These are phyloP conservation scores for Coniophora puteana DNA, from an alignment of 1,284 basidiomycete species.

Conservation along the genomic window DNA sequence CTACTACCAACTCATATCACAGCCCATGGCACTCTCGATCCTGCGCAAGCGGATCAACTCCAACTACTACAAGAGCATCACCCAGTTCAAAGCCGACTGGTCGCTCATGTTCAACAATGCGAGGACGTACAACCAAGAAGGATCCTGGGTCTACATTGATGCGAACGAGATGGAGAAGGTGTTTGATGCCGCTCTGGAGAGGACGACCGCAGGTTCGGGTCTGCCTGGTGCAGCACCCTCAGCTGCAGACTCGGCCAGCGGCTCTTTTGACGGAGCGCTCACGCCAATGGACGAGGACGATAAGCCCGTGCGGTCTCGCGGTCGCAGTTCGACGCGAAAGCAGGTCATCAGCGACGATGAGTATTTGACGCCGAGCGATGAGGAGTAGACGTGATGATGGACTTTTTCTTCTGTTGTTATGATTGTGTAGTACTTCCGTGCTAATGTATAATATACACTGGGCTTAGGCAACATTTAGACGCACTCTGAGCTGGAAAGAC, in stretches of 20 bases:
- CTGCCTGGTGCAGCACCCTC: conserved; percentile 64
- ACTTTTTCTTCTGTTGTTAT: conserved; percentile 1
- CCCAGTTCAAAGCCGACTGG: conserved; percentile 79
- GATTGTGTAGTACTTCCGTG: neutral
- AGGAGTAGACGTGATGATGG: conserved; percentile 34
- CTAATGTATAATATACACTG: no score
- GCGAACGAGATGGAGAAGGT: conserved; percentile 90
- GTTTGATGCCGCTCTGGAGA: conserved; percentile 65
- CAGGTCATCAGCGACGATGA: conserved; percentile 78
- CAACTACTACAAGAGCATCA: conserved; percentile 74
- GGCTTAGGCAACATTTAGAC: no score
- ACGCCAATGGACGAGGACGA: conserved; percentile 79
- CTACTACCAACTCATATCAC: conserved; percentile 77
- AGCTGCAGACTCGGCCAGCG: conserved; percentile 38
- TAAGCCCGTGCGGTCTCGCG: conserved; percentile 46
- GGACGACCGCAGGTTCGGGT: conserved; percentile 57
- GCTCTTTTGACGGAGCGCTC: conserved; percentile 61
- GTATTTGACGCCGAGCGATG: conserved; percentile 60
- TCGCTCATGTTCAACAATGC: conserved; percentile 92
- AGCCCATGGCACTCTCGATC: conserved; percentile 85
- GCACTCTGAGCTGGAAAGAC: no score
- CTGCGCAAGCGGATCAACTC: conserved; percentile 82
- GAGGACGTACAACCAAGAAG: conserved; percentile 85
- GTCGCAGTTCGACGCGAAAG: conserved; percentile 54
- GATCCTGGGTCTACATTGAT: conserved; percentile 91